phyloP scores from a whole-genome alignment of 1,284 basidiomycete species.

The Puccinia hordei region DNA sequence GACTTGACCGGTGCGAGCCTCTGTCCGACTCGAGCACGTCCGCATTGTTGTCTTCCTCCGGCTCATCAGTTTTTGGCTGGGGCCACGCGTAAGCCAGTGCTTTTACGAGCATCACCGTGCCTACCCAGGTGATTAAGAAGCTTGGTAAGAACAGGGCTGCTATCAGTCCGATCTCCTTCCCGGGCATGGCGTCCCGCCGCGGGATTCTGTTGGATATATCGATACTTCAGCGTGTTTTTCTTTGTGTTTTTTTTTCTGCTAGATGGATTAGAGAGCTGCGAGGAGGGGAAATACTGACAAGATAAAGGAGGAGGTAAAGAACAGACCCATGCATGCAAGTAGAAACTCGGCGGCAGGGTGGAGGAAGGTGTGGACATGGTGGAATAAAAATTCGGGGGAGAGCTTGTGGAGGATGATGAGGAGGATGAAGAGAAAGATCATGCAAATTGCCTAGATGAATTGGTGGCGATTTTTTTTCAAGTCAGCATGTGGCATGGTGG shows the following conservation, averaged over 20 bases:
- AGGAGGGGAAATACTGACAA: slow-evolving; percentile 7
- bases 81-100: slow-evolving; percentile 17
- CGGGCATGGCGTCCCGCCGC: slow-evolving; percentile 33
- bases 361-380: slow-evolving; percentile 32
- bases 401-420: slow-evolving; percentile 6
- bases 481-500: not conserved
- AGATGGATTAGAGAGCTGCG: not conserved
- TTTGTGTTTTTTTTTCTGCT: no score
- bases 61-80: not conserved
- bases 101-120: slow-evolving; percentile 40
- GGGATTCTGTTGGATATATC: slow-evolving; percentile 17
- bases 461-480: not conserved
- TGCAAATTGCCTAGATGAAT: slow-evolving; percentile 6
- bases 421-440: slow-evolving; percentile 27
- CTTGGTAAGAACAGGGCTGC: slow-evolving; percentile 32
- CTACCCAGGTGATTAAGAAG: slow-evolving; percentile 42
- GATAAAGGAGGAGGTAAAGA: slow-evolving; percentile 50
- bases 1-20: not conserved
- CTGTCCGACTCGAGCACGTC: slow-evolving; percentile 14
- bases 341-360: slow-evolving; percentile 39
- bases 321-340: slow-evolving; percentile 44
- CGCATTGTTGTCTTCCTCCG: slow-evolving; percentile 33
- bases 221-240: not conserved
- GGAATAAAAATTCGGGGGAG: slow-evolving; percentile 28
- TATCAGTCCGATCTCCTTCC: slow-evolving; percentile 46